phyloP scores from a whole-genome alignment of 176 grass and related monocot species.

The Themeda triandra region DNA sequence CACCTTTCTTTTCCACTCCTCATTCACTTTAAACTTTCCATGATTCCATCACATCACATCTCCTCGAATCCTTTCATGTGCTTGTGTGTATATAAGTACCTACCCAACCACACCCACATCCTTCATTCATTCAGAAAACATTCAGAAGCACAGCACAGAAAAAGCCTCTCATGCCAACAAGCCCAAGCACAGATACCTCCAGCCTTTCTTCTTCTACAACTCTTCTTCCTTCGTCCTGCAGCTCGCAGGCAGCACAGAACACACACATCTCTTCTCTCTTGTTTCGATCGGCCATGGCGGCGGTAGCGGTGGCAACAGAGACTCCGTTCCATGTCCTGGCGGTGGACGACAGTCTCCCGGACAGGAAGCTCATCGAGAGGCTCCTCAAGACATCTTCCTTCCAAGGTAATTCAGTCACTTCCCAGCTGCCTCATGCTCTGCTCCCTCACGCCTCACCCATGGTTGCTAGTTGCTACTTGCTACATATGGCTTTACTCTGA shows the following conservation, averaged over 20 bases:
- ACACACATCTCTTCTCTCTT: not conserved
- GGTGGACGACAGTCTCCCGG: conserved; percentile 76
- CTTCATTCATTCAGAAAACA: conserved; percentile 24
- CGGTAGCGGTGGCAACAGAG: conserved; percentile 44
- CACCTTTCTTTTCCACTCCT: conserved; percentile 3
- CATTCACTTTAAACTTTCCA: conserved; percentile 12
- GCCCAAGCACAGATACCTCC: conserved; percentile 1
- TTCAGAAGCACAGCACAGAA: not conserved
- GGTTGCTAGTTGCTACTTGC: too few species aligned
- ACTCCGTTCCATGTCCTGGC: conserved; percentile 75
- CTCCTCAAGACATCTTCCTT: conserved; percentile 90
- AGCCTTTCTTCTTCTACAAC: not conserved
- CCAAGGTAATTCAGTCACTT: conserved; percentile 43
- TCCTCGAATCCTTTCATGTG: conserved; percentile 46
- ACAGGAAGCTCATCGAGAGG: conserved; percentile 89
- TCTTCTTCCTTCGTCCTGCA: not conserved
- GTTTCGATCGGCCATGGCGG: conserved; percentile 24
- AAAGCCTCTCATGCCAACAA: conserved; percentile 16
- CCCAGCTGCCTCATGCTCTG: not conserved
- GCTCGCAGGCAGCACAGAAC: too few species aligned
- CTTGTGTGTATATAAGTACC: not conserved
- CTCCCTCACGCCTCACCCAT: too few species aligned
- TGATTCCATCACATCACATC: conserved; percentile 34
- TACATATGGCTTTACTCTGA: too few species aligned
- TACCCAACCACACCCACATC: conserved; percentile 33